Base-by-base conservation (phyloP, 129 eudicot genomes). In the Centaurea solstitialis region DNA sequence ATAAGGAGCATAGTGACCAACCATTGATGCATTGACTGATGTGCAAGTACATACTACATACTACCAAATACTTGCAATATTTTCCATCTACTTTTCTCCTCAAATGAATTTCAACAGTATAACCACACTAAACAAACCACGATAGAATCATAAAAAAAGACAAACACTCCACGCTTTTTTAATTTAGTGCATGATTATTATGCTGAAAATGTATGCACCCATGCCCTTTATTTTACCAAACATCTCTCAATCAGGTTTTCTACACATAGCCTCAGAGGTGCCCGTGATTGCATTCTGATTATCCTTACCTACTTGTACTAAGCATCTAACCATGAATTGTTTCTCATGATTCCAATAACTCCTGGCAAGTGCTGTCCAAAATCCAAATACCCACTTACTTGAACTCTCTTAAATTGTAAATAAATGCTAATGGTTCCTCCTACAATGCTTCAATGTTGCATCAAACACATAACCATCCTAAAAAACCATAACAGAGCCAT, bases 371-470 rank as follows among this genome's bases (percentile, higher is more conserved):
- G n/a, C 18, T 45, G 53, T 45, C 69, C 73, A 43, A 38, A 50
- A 21, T 30, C 74, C 15, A 70, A 47, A 28, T 1, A 57, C 23
- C 59, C 15, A 6, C 15, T 50, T 69, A 69, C 76, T 37, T 66
- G 57, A 79, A 71, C 57, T 70, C 47, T 70, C 57, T 26, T 69
- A 10, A 69, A 26, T 12, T 68, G 47, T 30, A 50, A 35, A 50
- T 33, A 69, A 70, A 12, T 69, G 76, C 71, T 53, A 79, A 39
- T 22, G 33, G 72, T 72, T 80, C 77, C 78, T 70, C 68, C 59
- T 61, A 62, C 37, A 76, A 37, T 72, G 61, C 45, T 61, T 61
- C 71, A 61, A 59, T 20, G 59, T 64, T 23, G 24, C 72, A 37
- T 20, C 38, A 28, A 26, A 70, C 41, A 6, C 9, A 15, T 64